Base-by-base conservation (phyloP, 148 eudicot species). In the Euryodendron excelsum region DNA sequence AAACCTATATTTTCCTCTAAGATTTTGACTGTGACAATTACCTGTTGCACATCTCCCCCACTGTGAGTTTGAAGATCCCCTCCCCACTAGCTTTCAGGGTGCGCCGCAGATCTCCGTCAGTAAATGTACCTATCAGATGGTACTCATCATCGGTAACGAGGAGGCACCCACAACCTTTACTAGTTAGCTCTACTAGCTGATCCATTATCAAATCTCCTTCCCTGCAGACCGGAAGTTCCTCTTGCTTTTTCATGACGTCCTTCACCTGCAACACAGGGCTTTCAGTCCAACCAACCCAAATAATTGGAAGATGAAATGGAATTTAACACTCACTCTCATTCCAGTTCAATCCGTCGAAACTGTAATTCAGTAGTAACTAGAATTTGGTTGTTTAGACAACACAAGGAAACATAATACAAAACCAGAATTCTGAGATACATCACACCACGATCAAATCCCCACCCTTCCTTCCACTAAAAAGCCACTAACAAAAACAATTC, bases 31-130 rank as follows among this genome's bases (percentile, higher is more conserved):
- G 28, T 67, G 28, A 73, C 14, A n/a, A 45, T 81, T 85, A 96
- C 99, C 99, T 93, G 90, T 96, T 91, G 89, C 99, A 93, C 97
- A 93, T 96, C 72, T 93, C 91, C 69, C 99, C 99, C 74, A 96
- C 99, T 18, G 97, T 86, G 74, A 96, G 91, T 88, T 96, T 93
- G 78, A 96, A 96, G 78, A 96, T 93, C 34, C 92, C 91, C 82
- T 96, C 97, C n/a, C 89, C 90, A 47, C 93, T 90, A 65, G 97
- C 94, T 86, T 92, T 96, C 64, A 96, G 87, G 7, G 99, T 93
- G 11, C 99, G 97, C 41, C 97, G 81, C 79, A 96, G 84, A 83
- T 93, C 99, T 20, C 98, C 99, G 84, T 96, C 99, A 56, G 99
- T 93, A 53, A 96, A 96, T 61, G 98, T 96, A 60, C 98, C 99